Evolutionary conservation across 768 basidiomycete genomes (phyloP).

Genomic region (Lactarius evosmus): DNA sequence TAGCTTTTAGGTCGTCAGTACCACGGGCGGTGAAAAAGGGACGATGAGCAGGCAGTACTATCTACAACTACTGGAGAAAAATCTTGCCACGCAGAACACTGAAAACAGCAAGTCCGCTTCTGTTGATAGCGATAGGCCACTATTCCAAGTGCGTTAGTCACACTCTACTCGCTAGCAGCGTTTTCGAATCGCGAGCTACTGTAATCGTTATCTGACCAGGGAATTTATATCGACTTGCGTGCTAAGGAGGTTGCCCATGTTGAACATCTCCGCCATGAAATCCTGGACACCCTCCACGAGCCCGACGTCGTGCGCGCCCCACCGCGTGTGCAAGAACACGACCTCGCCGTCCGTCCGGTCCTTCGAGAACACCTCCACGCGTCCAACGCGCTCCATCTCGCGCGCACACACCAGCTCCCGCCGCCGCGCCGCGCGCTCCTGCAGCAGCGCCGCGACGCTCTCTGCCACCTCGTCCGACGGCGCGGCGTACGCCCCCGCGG

Average conservation of each 20-base stretch:
- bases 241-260: slow-evolving; percentile 8
- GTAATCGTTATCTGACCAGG: background rate
- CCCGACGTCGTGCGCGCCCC: slow-evolving; percentile 60
- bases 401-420: slow-evolving; percentile 45
- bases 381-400: slow-evolving; percentile 48
- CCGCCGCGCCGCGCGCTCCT: slow-evolving; percentile 42
- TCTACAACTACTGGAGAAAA: no score
- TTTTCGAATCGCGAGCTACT: background rate
- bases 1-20: no score
- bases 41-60: no score
- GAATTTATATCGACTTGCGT: background rate
- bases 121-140: no score
- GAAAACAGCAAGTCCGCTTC: no score
- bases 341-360: slow-evolving; percentile 42
- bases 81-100: no score
- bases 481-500: slow-evolving; percentile 22
- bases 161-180: background rate
- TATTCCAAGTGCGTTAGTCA: no score
- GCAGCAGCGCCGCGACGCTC: slow-evolving; percentile 39
- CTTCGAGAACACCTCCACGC: slow-evolving; percentile 51
- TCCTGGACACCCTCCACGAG: slow-evolving; percentile 69
- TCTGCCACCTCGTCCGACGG: slow-evolving; percentile 43
- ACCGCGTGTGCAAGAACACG: slow-evolving; percentile 53
- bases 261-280: slow-evolving; percentile 37
- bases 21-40: no score